A percentile compares a stretch with the other conserved stretches of the same genome.
These are phyloP conservation scores for Teunomyces stri DNA, from an alignment of 805 yeast species.

Conservation along the genomic window DNA sequence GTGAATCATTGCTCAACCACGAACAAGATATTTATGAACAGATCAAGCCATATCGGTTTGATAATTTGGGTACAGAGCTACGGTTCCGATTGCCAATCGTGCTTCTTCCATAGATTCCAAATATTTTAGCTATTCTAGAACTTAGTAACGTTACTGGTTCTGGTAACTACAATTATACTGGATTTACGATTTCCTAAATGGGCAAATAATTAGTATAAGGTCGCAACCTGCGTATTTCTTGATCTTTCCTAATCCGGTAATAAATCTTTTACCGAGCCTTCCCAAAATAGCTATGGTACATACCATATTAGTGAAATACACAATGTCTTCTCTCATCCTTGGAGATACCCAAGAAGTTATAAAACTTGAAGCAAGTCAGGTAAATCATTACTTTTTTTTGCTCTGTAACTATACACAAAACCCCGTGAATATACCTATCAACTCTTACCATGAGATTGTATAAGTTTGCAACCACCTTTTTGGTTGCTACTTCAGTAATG, in stretches of 20 bases:
- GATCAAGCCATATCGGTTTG: conserved; percentile 17
- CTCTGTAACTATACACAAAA: neutral
- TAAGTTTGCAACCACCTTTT: neutral
- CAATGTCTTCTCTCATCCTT: neutral
- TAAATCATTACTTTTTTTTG: too few species aligned
- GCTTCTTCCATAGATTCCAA: neutral
- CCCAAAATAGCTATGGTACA: neutral
- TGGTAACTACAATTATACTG: neutral
- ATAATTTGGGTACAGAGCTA: conserved; percentile 26
- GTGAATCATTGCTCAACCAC: neutral
- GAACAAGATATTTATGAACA: conserved; percentile 6
- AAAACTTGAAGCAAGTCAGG: neutral
- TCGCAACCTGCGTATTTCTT: too few species aligned
- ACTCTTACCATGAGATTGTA: neutral
- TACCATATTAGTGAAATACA: neutral
- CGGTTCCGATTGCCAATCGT: conserved; percentile 26
- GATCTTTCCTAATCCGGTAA: neutral
- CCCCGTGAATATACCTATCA: neutral
- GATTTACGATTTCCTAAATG: neutral
- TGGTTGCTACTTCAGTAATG: conserved; percentile 4
- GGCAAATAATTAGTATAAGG: neutral
- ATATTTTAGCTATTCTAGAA: neutral
- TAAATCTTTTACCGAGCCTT: neutral
- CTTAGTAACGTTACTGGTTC: neutral
- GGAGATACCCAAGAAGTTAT: neutral